Conservation (phyloP, 2,329 filamentous ascomycete genomes). For the Venturia pyrina region DNA sequence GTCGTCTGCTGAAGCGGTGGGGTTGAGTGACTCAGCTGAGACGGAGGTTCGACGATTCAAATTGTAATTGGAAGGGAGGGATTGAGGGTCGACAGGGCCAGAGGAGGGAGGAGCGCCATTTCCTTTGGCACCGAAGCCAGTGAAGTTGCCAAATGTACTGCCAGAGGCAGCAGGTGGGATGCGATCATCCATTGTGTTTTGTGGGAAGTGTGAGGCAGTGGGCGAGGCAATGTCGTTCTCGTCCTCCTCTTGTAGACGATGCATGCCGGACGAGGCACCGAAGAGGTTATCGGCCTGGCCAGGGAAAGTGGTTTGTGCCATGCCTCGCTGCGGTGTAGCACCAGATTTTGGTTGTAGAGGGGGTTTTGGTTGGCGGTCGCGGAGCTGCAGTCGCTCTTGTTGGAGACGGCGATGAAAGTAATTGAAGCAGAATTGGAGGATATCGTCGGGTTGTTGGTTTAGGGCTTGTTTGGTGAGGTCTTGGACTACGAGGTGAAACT, state of each 20-base stretch:
- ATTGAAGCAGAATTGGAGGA: conserved; percentile 61
- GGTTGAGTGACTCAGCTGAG: conserved; percentile 91
- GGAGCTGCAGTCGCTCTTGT: conserved; percentile 43
- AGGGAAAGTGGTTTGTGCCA: conserved; percentile 22
- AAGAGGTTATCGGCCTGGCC: conserved; percentile 22
- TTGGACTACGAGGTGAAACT: background rate
- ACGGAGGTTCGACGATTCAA: conserved; percentile 89
- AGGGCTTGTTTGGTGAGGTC: conserved; percentile 50
- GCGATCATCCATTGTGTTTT: conserved; percentile 30
- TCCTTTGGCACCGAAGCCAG: conserved; percentile 19
- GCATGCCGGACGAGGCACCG: conserved; percentile 38
- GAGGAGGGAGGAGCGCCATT: conserved; percentile 21
- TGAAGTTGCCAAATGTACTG: conserved; percentile 23
- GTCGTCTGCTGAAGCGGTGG: conserved; percentile 69
- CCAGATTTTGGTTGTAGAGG: background rate
- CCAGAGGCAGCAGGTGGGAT: conserved; percentile 26
- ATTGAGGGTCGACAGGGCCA: conserved; percentile 47
- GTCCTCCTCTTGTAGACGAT: conserved; percentile 69
- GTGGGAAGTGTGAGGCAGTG: conserved; percentile 42
- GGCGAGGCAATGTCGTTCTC: conserved; percentile 72
- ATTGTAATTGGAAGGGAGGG: conserved; percentile 87
- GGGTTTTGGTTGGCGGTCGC: background rate
- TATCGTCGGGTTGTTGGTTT: conserved; percentile 49
- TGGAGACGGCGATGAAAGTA: conserved; percentile 57
- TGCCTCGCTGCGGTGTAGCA: background rate